Base-by-base conservation (phyloP, 768 basidiomycete genomes). In the Leccinum boreale region DNA sequence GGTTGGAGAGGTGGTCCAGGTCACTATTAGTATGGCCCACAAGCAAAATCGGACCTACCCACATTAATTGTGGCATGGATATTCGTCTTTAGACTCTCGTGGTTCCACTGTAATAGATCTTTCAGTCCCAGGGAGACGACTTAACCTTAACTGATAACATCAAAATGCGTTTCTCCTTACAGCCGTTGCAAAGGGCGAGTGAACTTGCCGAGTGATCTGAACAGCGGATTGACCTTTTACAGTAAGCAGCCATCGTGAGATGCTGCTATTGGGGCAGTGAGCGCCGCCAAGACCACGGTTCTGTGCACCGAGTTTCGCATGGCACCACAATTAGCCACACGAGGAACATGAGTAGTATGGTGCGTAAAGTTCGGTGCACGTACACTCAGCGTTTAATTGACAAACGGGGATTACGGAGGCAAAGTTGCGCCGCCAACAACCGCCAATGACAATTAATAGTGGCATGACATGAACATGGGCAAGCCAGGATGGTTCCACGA, bases 31-130 rank as follows among this genome's bases (percentile, higher is more conserved):
- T 39, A 48, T 52, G 50, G 35, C 26, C 26, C 31, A 28, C 35
- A 44, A 48, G n/a, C 3, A 39, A 45, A 33, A 53, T 28, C 24
- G 29, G 29, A 17, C 23, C 52, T 46, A 21, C 57, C 45, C 29
- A 14, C 35, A 44, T 26, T 26, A 26, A 26, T 50, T 36, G 48
- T 28, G 19, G 17, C 11, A 33, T n/a, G 15, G 10, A 44, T 39
- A n/a, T 39, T 42, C 42, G 9, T 53, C 56, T 33, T 24, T 19
- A 21, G 53, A 55, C 52, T 54, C 62, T 48, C 55, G 55, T 31
- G 19, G 39, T 28, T 46, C 44, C 21, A 19, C 31, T 31, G 44
- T 36, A 53, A 53, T 56, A 33, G 28, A 28, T 24, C 35, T 17
- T 49, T 23, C 17, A 26, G 3, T 21, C 23, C n/a, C 24, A 17